Conservation (phyloP, 2,329 filamentous ascomycete species). For the Aureobasidium sp. region DNA sequence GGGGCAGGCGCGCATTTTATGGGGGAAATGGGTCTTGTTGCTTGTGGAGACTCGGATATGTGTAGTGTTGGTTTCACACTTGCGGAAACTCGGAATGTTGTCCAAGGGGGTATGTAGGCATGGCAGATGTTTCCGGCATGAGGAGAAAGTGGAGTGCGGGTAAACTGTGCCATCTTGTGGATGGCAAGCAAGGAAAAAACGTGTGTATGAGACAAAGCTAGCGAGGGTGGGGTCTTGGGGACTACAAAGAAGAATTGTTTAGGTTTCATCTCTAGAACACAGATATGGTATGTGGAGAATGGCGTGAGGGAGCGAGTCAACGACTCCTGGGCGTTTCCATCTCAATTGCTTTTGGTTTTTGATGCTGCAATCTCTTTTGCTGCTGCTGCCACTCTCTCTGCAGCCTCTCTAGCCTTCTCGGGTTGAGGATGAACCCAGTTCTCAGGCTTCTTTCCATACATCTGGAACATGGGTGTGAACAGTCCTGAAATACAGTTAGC, state of each 20-base stretch:
- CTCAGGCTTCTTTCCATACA: slow-evolving; percentile 77
- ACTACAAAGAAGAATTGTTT: neutral
- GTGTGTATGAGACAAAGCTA: neutral
- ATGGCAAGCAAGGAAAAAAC: neutral
- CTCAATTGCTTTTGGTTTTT: neutral
- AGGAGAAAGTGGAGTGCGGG: neutral
- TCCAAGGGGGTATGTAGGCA: neutral
- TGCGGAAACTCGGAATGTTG: neutral
- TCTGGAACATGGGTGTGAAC: slow-evolving; percentile 98
- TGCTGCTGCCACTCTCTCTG: neutral
- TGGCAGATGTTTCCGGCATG: neutral
- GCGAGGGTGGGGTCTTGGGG: neutral
- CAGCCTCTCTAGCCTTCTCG: neutral
- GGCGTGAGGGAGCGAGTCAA: neutral
- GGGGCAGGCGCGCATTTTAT: neutral
- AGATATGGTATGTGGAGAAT: neutral
- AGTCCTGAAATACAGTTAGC: slow-evolving; percentile 29
- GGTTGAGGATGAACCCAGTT: slow-evolving; percentile 4
- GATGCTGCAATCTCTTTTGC: neutral
- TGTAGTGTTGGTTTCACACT: neutral
- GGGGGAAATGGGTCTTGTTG: neutral
- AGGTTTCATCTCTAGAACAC: neutral
- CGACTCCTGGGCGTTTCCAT: neutral
- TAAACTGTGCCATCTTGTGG: neutral
- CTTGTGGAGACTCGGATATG: neutral